These are phyloP conservation scores for Phytophthora chlamydospora DNA, from an alignment of 352 stramenopile species.

Conservation along the genomic window DNA sequence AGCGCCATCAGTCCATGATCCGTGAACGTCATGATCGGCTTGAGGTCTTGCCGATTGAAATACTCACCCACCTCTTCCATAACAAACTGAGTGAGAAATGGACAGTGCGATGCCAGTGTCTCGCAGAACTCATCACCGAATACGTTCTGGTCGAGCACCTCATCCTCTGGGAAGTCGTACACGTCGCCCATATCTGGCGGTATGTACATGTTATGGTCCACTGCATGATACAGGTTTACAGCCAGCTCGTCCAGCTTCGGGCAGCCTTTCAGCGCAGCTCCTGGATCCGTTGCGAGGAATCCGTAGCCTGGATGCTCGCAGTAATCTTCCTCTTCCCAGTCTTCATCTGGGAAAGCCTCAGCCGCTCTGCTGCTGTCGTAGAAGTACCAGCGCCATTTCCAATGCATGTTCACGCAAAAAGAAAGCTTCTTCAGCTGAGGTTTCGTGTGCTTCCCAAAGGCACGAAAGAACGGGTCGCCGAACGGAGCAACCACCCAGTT, in stretches of 20 bases:
- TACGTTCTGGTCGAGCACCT: slow-evolving; percentile 34
- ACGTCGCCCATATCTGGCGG: slow-evolving; percentile 11
- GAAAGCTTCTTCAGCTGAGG: slow-evolving; percentile 32
- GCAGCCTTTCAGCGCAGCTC: slow-evolving; percentile 30
- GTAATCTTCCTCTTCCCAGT: slow-evolving; percentile 10
- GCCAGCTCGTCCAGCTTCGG: slow-evolving; percentile 31
- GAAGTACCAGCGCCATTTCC: slow-evolving; percentile 45
- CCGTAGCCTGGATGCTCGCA: slow-evolving; percentile 20
- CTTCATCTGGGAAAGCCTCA: background rate
- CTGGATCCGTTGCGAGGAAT: slow-evolving; percentile 24
- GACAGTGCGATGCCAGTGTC: slow-evolving; percentile 13
- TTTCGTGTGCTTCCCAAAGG: slow-evolving; percentile 38
- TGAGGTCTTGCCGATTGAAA: slow-evolving; percentile 32
- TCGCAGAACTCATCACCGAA: slow-evolving; percentile 45
- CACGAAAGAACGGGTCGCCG: slow-evolving; percentile 39
- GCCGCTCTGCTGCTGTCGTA: slow-evolving; percentile 10
- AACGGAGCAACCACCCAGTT: slow-evolving; percentile 44
- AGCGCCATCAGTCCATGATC: slow-evolving; percentile 39
- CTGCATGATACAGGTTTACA: slow-evolving; percentile 40
- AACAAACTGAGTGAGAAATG: slow-evolving; percentile 27
- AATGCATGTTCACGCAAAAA: slow-evolving; percentile 47
- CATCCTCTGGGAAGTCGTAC: slow-evolving; percentile 22
- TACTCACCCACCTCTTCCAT: slow-evolving; percentile 35
- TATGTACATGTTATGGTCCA: slow-evolving; percentile 7
- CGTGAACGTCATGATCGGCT: slow-evolving; percentile 37